Evolutionary conservation across 2,329 filamentous ascomycete species (phyloP).

Genomic region (Diaporthe sp.): DNA sequence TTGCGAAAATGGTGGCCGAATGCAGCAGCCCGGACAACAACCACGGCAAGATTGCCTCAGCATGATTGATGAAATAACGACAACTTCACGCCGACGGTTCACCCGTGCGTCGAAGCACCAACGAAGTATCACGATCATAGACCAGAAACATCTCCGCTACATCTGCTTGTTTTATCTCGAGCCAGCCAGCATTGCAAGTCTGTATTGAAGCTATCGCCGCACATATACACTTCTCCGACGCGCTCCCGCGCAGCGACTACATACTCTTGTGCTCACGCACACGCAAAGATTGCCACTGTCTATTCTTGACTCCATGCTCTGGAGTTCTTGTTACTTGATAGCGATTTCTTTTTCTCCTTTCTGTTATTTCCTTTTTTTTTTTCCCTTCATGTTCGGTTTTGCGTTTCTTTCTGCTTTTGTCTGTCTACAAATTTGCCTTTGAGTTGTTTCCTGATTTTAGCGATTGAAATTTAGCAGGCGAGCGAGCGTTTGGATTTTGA

Average conservation of each 20-base stretch:
- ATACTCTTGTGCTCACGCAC: conserved; percentile 40
- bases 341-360: conserved; percentile 49
- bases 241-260: conserved; percentile 42
- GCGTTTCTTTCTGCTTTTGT: conserved; percentile 20
- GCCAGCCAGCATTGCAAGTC: conserved; percentile 32
- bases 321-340: conserved; percentile 47
- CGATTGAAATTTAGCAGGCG: conserved; percentile 47
- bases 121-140: conserved; percentile 40
- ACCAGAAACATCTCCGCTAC: conserved; percentile 36
- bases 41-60: conserved; percentile 44
- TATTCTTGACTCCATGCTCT: conserved; percentile 47
- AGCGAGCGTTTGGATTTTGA: conserved; percentile 53
- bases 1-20: conserved; percentile 90
- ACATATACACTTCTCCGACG: conserved; percentile 38
- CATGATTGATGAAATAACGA: conserved; percentile 51
- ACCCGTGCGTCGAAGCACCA: conserved; percentile 34
- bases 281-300: conserved; percentile 44
- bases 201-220: conserved; percentile 40
- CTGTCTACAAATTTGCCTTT: conserved; percentile 43
- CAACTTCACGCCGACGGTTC: conserved; percentile 40
- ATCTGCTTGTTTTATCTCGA: conserved; percentile 42
- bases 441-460: conserved; percentile 44
- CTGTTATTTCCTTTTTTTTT: conserved; percentile 50
- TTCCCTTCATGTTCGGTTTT: no score
- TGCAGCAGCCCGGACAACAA: conserved; percentile 63